Base-by-base conservation (phyloP, 1,284 basidiomycete species). In the Phylloboletellus chloephorus region DNA sequence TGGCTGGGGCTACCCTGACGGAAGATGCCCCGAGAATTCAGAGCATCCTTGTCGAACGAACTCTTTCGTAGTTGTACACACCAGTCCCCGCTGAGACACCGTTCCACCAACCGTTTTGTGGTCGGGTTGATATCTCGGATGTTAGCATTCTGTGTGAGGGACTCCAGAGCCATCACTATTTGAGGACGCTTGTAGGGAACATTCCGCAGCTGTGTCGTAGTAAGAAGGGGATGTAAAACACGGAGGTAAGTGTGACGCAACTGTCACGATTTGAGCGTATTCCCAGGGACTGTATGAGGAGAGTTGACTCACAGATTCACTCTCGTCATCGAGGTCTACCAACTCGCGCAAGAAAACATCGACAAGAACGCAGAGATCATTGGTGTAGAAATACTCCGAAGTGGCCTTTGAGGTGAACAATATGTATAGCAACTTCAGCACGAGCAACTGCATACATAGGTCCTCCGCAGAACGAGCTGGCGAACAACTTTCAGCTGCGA, bases 361-460 rank as follows among this genome's bases (percentile, higher is more conserved):
- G 8, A 98, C 90, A 8, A 99, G 72, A 2, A 99, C 95, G 49
- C 89, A 80, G 20, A 99, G 73, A 57, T 99, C 95, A 60, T 98
- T 99, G 9, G 93, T 97, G 67, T 97, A 99, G 57, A 99, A 98
- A 63, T 90, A 98, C 62, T 97, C 93, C 9, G 88, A 83, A 9
- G 93, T 95, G 19, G 88, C 90, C 44, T 84, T 82, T 0, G 91
- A 96, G 12, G 92, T 95, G 64, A 98, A 98, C 5, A 99, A 73
- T 2, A 97, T 76, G 60, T 96, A 98, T 2, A 99, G 75, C 34
- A 98, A 77, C 66, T 99, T 99, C 53, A 99, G 73, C 38, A 98
- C 85, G 31, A 98, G 74, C 9, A 98, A 68, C 55, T 97, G 93
- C 81, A 96, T 90, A 67, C 92, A 97, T 15, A 92, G 67, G 52